phyloP scores from a whole-genome alignment of 768 basidiomycete genomes.

The Kwoniella sp. region DNA sequence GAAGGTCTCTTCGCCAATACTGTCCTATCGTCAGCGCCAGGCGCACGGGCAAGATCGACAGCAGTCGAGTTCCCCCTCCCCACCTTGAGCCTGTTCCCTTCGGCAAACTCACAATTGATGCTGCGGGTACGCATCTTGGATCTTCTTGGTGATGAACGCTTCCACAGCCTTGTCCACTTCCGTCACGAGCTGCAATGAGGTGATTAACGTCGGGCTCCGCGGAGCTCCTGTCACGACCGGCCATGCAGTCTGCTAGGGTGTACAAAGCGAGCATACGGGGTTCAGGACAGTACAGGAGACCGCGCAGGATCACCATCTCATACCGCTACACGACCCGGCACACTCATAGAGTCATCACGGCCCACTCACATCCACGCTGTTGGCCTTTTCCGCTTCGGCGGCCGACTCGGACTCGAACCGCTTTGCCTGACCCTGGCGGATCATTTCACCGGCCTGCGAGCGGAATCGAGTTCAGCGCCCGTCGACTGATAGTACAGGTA shows the following conservation, averaged over 20 bases:
- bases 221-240: no score
- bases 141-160: constrained; percentile 68
- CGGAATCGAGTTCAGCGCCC: neutral
- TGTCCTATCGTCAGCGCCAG: no score
- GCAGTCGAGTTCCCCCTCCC: no score
- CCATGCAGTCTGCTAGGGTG: no score
- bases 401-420: constrained; percentile 54
- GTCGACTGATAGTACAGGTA: neutral
- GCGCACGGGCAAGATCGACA: no score
- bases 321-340: no score
- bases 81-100: neutral
- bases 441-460: constrained; percentile 38
- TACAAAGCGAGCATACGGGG: no score
- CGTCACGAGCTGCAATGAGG: constrained; percentile 73
- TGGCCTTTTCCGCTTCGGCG: constrained; percentile 75
- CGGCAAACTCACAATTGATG: constrained; percentile 70
- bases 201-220: no score
- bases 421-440: constrained; percentile 64
- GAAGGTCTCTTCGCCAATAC: constrained; percentile 92
- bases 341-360: no score
- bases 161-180: constrained; percentile 92
- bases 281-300: no score
- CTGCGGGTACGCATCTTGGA: constrained; percentile 63
- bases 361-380: constrained; percentile 67
- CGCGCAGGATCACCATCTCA: no score